Conservation (phyloP, 768 basidiomycete species). For the Amylocystis lapponica region DNA sequence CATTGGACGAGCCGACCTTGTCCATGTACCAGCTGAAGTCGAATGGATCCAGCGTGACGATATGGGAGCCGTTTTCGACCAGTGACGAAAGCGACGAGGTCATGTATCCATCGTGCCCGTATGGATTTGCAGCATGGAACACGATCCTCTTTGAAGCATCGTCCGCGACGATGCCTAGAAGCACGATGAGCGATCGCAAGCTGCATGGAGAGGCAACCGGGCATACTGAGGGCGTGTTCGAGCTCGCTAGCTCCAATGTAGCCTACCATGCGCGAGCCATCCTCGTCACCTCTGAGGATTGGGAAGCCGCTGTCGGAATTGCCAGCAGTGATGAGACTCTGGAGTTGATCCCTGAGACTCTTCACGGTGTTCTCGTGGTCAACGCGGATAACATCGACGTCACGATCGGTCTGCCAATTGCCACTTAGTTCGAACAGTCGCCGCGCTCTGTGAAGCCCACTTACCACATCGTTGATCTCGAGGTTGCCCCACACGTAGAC, state of each 20-base stretch:
- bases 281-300: conserved; percentile 53
- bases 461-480: conserved; percentile 73
- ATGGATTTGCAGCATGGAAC: conserved; percentile 48
- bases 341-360: conserved; percentile 66
- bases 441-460: no score
- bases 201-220: neutral
- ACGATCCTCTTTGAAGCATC: conserved; percentile 59
- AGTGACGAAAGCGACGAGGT: conserved; percentile 61
- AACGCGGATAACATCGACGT: conserved; percentile 64
- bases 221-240: conserved; percentile 84
- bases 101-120: conserved; percentile 31
- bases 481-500: conserved; percentile 83
- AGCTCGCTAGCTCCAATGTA: conserved; percentile 92
- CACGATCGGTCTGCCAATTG: conserved; percentile 51
- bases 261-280: conserved; percentile 67
- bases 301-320: conserved; percentile 85
- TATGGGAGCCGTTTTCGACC: conserved; percentile 32
- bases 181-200: neutral
- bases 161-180: conserved; percentile 69
- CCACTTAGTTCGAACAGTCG: neutral
- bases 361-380: conserved; percentile 75
- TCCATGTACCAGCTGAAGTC: conserved; percentile 92
- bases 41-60: conserved; percentile 43
- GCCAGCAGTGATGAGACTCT: conserved; percentile 48
- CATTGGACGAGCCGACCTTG: conserved; percentile 40